These are phyloP conservation scores for Flaveria brownii DNA, from an alignment of 129 eudicot species.

Conservation along the genomic window DNA sequence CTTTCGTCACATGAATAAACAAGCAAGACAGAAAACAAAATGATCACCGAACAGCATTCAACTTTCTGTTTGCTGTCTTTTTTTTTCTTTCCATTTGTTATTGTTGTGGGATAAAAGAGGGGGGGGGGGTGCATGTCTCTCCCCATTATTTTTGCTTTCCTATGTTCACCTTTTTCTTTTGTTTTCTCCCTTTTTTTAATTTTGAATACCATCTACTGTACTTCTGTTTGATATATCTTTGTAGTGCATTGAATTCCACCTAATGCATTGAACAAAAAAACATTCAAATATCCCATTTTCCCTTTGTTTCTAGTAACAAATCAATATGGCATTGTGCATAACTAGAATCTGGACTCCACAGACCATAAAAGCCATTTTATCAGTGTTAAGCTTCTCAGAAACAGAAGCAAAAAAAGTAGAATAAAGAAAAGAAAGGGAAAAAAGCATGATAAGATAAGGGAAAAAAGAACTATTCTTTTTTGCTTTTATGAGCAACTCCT, in stretches of 20 bases:
- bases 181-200: neutral
- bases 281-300: neutral
- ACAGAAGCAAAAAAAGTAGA: constrained; percentile 24
- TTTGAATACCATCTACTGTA: no score
- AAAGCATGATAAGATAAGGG: neutral
- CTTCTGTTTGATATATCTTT: neutral
- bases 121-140: neutral
- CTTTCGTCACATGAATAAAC: neutral
- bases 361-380: neutral
- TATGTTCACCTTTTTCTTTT: neutral
- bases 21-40: neutral
- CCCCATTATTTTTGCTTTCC: neutral
- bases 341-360: neutral
- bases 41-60: neutral
- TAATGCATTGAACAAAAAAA: neutral
- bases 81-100: neutral
- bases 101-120: no score
- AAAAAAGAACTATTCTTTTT: constrained; percentile 23
- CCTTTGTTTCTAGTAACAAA: neutral
- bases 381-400: neutral
- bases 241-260: neutral
- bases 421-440: neutral
- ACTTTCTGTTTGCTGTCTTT: neutral
- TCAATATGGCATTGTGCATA: neutral
- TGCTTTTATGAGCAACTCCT: constrained; percentile 20